phyloP scores from a whole-genome alignment of 306 rosid genomes.

The Sindora glabra region DNA sequence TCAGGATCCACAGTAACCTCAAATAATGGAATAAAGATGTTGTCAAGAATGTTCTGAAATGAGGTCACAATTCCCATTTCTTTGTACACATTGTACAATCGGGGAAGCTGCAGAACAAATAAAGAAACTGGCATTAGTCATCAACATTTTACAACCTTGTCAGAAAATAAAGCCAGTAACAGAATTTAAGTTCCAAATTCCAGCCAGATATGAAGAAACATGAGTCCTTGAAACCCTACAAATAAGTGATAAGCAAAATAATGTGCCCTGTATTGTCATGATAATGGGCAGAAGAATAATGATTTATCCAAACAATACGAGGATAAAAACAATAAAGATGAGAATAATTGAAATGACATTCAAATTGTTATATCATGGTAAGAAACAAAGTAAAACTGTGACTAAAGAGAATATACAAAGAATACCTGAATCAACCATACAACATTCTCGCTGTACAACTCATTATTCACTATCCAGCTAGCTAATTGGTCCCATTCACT shows the following conservation, averaged over 20 bases:
- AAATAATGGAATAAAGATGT: slow-evolving; percentile 88
- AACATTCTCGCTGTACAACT: slow-evolving; percentile 83
- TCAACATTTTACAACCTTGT: not conserved
- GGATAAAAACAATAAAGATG: not conserved
- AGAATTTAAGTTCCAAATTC: not conserved
- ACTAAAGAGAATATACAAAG: not conserved
- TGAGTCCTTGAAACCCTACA: not conserved
- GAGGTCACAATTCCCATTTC: slow-evolving; percentile 99
- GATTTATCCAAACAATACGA: not conserved
- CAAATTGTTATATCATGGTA: not conserved
- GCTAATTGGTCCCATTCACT: slow-evolving; percentile 99
- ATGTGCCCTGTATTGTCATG: no score
- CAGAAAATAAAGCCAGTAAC: slow-evolving; percentile 1
- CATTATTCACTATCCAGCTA: slow-evolving; percentile 98
- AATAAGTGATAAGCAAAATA: no score
- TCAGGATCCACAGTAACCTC: slow-evolving; percentile 95
- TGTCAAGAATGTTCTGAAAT: slow-evolving; percentile 94
- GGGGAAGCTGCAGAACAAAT: slow-evolving; percentile 68
- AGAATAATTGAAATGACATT: not conserved
- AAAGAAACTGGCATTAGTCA: slow-evolving; percentile 6
- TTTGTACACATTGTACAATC: slow-evolving; percentile 86
- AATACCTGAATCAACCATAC: slow-evolving; percentile 99
- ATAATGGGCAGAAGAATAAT: not conserved
- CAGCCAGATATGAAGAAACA: not conserved
- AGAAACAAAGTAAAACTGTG: not conserved